Evolutionary conservation across 495 filamentous ascomycete genomes (phyloP).

Genomic region (Neurospora pannonica): DNA sequence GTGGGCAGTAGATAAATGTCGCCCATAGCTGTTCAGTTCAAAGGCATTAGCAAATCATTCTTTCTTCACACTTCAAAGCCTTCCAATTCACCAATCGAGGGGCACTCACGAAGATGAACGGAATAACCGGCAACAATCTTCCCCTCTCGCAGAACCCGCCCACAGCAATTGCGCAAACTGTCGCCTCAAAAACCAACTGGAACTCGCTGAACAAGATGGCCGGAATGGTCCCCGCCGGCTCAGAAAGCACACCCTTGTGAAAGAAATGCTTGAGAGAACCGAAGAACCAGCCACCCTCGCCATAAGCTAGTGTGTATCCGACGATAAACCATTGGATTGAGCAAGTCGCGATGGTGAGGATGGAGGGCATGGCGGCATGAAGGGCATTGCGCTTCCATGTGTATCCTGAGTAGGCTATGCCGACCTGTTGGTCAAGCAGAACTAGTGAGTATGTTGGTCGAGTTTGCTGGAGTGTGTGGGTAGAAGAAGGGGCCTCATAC

Average conservation of each 20-base stretch:
- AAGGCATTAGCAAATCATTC: not conserved
- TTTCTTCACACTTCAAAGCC: not conserved
- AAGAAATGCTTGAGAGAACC: slow-evolving; percentile 14
- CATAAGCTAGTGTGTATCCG: slow-evolving; percentile 20
- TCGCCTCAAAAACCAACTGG: slow-evolving; percentile 20
- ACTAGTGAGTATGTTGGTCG: not conserved
- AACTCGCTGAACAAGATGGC: slow-evolving; percentile 22
- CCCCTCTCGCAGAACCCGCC: slow-evolving; percentile 23
- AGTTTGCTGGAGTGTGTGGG: not conserved
- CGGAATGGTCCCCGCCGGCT: slow-evolving; percentile 19
- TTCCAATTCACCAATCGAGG: not conserved
- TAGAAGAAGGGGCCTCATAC: slow-evolving; percentile 1
- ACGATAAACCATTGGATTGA: slow-evolving; percentile 22
- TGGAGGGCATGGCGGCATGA: slow-evolving; percentile 13
- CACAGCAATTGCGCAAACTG: slow-evolving; percentile 20
- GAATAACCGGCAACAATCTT: slow-evolving; percentile 9
- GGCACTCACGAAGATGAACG: slow-evolving; percentile 13
- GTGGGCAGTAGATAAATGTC: slow-evolving; percentile 18
- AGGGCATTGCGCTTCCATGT: slow-evolving; percentile 19
- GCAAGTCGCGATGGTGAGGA: slow-evolving; percentile 18
- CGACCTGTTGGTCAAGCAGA: slow-evolving; percentile 6
- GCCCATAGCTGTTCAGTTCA: slow-evolving; percentile 11
- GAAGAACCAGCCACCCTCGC: slow-evolving; percentile 19
- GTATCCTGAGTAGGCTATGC: slow-evolving; percentile 20
- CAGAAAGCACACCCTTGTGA: slow-evolving; percentile 13